Conservation (phyloP, 371 early-diverging fungal species). For the Saksenaea oblongispora region DNA sequence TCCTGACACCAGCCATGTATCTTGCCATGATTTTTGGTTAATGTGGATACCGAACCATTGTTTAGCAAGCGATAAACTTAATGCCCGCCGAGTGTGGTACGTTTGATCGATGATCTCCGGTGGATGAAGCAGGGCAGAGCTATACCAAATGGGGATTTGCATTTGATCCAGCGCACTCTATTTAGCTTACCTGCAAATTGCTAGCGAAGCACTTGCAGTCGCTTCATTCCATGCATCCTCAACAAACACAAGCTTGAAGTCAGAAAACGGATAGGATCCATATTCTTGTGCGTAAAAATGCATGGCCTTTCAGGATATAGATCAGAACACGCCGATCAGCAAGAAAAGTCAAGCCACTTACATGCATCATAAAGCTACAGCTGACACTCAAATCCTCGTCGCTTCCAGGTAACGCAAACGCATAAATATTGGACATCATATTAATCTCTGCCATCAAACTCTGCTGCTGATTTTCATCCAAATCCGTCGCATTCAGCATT, state of each 20-base stretch:
- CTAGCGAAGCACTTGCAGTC: constrained; percentile 71
- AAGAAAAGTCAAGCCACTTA: constrained; percentile 24
- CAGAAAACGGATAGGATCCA: constrained; percentile 85
- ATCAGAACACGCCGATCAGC: neutral
- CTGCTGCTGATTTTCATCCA: constrained; percentile 52
- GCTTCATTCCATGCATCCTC: constrained; percentile 72
- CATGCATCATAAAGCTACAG: constrained; percentile 68
- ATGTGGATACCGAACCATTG: constrained; percentile 96
- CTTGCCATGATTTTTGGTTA: constrained; percentile 77
- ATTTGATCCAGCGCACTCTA: too few relatives aligned
- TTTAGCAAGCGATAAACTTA: constrained; percentile 74
- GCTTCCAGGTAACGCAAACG: constrained; percentile 63
- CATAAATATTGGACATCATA: constrained; percentile 68
- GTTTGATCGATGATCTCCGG: constrained; percentile 86
- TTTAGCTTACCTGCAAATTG: constrained; percentile 53
- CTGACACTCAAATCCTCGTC: constrained; percentile 62
- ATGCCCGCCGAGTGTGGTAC: constrained; percentile 71
- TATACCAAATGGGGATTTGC: constrained; percentile 15
- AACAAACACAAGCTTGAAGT: constrained; percentile 87
- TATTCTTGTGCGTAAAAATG: constrained; percentile 86
- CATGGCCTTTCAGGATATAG: constrained; percentile 54
- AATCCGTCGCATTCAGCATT: constrained; percentile 46
- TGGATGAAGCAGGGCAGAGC: constrained; percentile 72
- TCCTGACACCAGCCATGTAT: constrained; percentile 87
- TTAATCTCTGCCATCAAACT: constrained; percentile 49